phyloP scores from a whole-genome alignment of 2,329 filamentous ascomycete species.

The Aureobasidium sp. region DNA sequence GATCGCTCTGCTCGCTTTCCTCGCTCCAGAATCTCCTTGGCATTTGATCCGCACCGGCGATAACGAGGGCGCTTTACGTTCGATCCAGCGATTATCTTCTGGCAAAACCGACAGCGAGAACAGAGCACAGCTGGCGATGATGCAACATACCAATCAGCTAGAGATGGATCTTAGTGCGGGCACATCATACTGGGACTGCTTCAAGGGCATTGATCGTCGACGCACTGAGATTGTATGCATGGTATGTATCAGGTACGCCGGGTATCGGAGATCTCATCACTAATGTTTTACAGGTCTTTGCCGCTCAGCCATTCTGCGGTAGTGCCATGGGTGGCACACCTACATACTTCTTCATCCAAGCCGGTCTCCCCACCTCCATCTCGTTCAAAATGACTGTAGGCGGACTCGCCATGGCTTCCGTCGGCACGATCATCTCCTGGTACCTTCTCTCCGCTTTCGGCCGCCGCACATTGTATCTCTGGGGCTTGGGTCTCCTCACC shows the following conservation, averaged over 20 bases:
- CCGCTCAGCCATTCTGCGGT: constrained; percentile 34
- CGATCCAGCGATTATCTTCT: constrained; percentile 26
- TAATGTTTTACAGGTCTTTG: constrained; percentile 9
- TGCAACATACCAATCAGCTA: constrained; percentile 30
- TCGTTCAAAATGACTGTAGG: constrained; percentile 35
- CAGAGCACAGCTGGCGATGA: constrained; percentile 24
- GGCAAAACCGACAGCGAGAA: not conserved
- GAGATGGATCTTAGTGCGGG: constrained; percentile 32
- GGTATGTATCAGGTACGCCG: constrained; percentile 23
- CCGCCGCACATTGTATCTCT: constrained; percentile 33
- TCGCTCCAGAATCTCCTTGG: constrained; percentile 29
- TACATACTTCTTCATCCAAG: constrained; percentile 41
- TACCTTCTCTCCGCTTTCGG: constrained; percentile 30
- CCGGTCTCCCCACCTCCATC: constrained; percentile 30
- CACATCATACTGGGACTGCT: constrained; percentile 32
- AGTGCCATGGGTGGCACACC: constrained; percentile 36
- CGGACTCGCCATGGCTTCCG: constrained; percentile 29
- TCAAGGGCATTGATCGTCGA: constrained; percentile 32
- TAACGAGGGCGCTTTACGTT: constrained; percentile 26
- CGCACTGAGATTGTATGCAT: constrained; percentile 37
- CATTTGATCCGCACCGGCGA: constrained; percentile 30
- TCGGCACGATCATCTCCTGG: constrained; percentile 37
- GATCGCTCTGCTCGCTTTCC: constrained; percentile 28
- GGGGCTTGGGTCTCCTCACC: constrained; percentile 33
- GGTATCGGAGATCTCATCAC: too few species aligned